Evolutionary conservation across 352 stramenopile genomes (phyloP).

Genomic region (Phytophthora niederhauseri): DNA sequence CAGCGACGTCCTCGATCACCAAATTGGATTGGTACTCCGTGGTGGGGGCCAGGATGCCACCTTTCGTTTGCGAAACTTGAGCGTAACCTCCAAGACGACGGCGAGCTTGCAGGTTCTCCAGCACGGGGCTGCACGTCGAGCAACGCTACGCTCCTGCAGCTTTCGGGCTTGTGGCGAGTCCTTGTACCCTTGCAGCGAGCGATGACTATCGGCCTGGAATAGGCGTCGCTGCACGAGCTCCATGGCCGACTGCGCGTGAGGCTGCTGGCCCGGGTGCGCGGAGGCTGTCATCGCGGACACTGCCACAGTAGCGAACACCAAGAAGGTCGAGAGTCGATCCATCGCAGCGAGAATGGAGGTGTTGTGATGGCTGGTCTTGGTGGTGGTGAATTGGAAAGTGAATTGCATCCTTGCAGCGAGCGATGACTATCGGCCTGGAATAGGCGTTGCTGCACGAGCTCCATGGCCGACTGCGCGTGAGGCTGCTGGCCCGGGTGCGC

Average conservation of each 20-base stretch:
- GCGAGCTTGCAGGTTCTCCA: conserved; percentile 19
- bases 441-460: conserved; percentile 20
- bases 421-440: conserved; percentile 27
- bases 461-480: conserved; percentile 15
- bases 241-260: conserved; percentile 15
- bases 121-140: conserved; percentile 9
- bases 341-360: conserved; percentile 3
- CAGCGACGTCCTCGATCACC: conserved; percentile 12
- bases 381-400: conserved; percentile 20
- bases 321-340: conserved; percentile 8
- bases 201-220: conserved; percentile 26
- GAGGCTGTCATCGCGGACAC: conserved; percentile 5
- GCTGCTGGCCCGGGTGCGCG: conserved; percentile 24
- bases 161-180: conserved; percentile 22
- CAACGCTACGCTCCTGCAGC: conserved; percentile 18
- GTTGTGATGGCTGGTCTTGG: conserved; percentile 5
- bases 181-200: conserved; percentile 23
- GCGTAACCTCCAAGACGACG: conserved; percentile 26
- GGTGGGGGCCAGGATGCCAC: conserved; percentile 15
- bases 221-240: conserved; percentile 21
- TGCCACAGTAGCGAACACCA: conserved; percentile 17
- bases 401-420: conserved; percentile 24
- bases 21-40: conserved; percentile 26
- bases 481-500: conserved; percentile 24
- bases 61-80: conserved; percentile 10